These are phyloP conservation scores for Comarum palustre DNA, from an alignment of 306 rosid genomes.

Conservation along the genomic window DNA sequence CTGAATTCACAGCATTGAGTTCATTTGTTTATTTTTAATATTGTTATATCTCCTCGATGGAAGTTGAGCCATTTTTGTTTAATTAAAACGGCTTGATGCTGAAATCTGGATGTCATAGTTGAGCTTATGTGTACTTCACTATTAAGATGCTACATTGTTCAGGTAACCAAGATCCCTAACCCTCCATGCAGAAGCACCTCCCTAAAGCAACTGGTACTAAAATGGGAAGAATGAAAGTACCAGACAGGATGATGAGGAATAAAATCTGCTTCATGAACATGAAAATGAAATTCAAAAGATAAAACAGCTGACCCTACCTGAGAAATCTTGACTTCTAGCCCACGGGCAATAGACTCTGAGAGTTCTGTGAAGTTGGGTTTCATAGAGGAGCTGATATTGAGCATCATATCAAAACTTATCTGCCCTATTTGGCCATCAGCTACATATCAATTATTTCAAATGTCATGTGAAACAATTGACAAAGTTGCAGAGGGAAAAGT, in stretches of 20 bases:
- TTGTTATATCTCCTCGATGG: background rate
- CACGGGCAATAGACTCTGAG: constrained; percentile 39
- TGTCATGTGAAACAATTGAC: constrained; percentile 17
- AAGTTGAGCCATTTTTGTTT: background rate
- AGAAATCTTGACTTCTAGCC: constrained; percentile 36
- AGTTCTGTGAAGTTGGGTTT: constrained; percentile 44
- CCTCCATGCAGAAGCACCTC: background rate
- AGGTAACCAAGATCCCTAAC: background rate
- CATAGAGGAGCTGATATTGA: constrained; percentile 32
- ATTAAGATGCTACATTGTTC: background rate
- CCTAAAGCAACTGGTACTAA: background rate
- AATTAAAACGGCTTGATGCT: background rate
- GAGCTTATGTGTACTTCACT: background rate
- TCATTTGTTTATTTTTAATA: background rate
- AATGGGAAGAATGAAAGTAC: background rate
- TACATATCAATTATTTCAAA: constrained; percentile 18
- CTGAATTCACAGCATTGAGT: background rate
- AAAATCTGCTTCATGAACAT: background rate
- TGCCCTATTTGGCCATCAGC: constrained; percentile 39
- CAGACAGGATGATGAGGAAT: background rate
- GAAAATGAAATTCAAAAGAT: background rate
- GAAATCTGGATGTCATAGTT: background rate
- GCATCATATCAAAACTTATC: constrained; percentile 43
- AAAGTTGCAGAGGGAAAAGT: constrained; percentile 3
- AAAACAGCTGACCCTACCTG: constrained; percentile 35